Evolutionary conservation across 2,329 filamentous ascomycete genomes (phyloP), one percentile per base, ranked within the genome.

Genomic region (Penicillium sp.): DNA sequence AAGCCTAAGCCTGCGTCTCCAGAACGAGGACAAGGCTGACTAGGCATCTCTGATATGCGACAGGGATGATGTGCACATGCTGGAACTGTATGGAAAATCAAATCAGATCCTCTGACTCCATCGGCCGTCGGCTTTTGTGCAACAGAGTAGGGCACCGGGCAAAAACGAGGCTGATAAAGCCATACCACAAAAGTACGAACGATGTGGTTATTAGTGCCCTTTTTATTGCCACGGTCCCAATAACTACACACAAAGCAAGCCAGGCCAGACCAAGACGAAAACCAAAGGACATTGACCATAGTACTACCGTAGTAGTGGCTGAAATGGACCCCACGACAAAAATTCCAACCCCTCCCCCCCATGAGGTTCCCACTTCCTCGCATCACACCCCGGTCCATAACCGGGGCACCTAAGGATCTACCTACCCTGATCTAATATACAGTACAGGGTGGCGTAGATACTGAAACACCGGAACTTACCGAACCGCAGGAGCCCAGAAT

Each of bases 391-490:
- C 26, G 40, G 55, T 29, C 20, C 15, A 51, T 51, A 52, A 49
- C 49, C 47, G 27, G 42, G 53, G 41, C 49, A 49, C 41, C 37
- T 55, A 57, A 49, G 37, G 49, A 51, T 43, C 49, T 18, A 20
- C 27, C 43, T 27, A 26, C 27, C 53, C 23, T 33, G 23, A 45
- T 22, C 7, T 18, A 56, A 29, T 27, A 29, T 47, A 37, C 46
- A 46, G 47, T 12, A 27, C 26, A 27, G 22, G 51, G 54, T 47
- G 51, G 45, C 33, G 33, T 9, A 37, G n/a, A 11, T 43, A 49
- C 18, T 56, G 54, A 56, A 53, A 52, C 52, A 53, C 46, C 58
- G 58, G 56, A 60, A 61, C 49, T 51, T 58, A 52, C 61, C 61
- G 59, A 59, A 45, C 31, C 51, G 55, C 57, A 59, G 48, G 42